Conservation (phyloP, 2,329 filamentous ascomycete species). For the Huntiella abstrusa region DNA sequence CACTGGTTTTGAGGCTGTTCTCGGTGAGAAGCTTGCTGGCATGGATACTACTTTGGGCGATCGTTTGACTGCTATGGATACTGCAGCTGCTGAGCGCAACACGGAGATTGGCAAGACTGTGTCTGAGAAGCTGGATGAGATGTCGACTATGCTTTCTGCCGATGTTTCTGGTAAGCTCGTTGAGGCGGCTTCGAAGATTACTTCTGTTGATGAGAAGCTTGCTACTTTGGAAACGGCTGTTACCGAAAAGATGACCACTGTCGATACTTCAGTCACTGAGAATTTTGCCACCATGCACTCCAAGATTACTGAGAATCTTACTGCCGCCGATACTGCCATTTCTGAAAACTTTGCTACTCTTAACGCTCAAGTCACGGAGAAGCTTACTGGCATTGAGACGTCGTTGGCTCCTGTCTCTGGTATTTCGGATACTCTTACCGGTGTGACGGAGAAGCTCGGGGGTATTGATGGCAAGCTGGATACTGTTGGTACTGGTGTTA, state of each 20-base stretch:
- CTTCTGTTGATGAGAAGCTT: constrained; percentile 7
- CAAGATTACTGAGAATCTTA: constrained; percentile 7
- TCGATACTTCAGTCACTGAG: constrained; percentile 9
- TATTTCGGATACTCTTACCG: not conserved
- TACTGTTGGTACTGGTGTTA: constrained; percentile 1
- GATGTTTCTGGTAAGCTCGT: constrained; percentile 3
- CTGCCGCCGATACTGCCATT: constrained; percentile 8
- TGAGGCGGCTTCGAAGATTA: constrained; percentile 5
- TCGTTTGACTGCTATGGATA: constrained; percentile 4
- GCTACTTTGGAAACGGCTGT: constrained; percentile 6
- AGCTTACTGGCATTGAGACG: constrained; percentile 5
- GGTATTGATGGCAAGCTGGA: constrained; percentile 4
- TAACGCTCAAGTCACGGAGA: constrained; percentile 8
- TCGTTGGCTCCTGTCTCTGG: constrained; percentile 3
- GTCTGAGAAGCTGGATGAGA: constrained; percentile 4
- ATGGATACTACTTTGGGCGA: constrained; percentile 5
- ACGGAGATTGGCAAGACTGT: constrained; percentile 6
- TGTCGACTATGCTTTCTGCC: constrained; percentile 3
- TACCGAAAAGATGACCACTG: constrained; percentile 4
- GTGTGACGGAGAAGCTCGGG: constrained; percentile 2
- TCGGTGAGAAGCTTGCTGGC: constrained; percentile 8
- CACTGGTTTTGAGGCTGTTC: constrained; percentile 4
- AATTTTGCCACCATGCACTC: constrained; percentile 11
- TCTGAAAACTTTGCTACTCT: constrained; percentile 11
- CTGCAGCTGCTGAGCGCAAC: not conserved